A percentile compares a stretch with the other conserved stretches of the same genome.
Conservation (phyloP, 257 asterid species). For the Scutellaria barbata region DNA sequence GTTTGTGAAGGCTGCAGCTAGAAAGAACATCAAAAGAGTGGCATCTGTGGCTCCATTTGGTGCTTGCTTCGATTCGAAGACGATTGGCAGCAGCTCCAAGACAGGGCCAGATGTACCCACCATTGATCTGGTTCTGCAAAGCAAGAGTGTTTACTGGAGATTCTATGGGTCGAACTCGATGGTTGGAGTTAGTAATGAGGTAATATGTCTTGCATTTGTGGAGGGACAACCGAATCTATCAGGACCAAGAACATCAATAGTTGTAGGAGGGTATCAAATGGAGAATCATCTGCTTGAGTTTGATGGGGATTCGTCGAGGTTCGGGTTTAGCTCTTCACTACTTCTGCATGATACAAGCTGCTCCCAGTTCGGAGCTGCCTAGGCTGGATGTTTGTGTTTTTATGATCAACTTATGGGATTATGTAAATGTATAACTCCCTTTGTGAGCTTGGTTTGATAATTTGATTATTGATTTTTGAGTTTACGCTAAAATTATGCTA, state of each 20-base stretch:
- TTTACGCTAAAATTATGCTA: too few species aligned
- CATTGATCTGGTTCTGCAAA: slow-evolving; percentile 44
- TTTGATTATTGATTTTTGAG: too few species aligned
- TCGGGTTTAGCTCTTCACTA: slow-evolving; percentile 50
- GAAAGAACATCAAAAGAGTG: slow-evolving; percentile 43
- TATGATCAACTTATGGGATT: too few species aligned
- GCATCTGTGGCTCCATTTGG: slow-evolving; percentile 55
- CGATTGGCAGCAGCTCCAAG: slow-evolving; percentile 21
- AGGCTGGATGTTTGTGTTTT: slow-evolving; percentile 2
- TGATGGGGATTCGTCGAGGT: slow-evolving; percentile 41
- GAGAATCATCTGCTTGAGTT: slow-evolving; percentile 57
- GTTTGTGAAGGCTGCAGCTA: slow-evolving; percentile 49
- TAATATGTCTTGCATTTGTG: slow-evolving; percentile 55
- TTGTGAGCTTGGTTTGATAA: too few species aligned
- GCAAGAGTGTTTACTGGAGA: slow-evolving; percentile 43
- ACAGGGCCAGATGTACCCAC: slow-evolving; percentile 48
- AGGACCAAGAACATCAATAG: slow-evolving; percentile 46
- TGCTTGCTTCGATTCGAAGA: slow-evolving; percentile 49
- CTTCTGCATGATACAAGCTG: slow-evolving; percentile 45
- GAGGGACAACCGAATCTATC: slow-evolving; percentile 36
- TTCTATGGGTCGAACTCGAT: slow-evolving; percentile 53
- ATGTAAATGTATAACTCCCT: too few species aligned
- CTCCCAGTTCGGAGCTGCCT: slow-evolving; percentile 46
- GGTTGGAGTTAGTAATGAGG: slow-evolving; percentile 42
- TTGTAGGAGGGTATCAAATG: slow-evolving; percentile 57